Base-by-base conservation (phyloP, 345 rosid species). In the Combretum micranthum region DNA sequence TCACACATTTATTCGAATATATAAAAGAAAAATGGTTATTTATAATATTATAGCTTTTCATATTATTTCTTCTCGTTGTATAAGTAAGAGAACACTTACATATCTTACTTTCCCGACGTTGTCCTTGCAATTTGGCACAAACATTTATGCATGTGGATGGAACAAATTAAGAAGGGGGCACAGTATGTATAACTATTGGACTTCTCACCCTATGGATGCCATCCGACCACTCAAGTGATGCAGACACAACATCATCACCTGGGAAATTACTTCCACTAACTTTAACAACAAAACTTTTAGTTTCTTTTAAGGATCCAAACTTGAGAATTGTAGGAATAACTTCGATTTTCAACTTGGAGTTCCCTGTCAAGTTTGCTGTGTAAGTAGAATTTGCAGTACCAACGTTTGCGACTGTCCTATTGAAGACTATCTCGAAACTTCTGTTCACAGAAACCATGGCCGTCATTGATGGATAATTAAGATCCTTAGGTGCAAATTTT, bases 401-500 rank as follows among this genome's bases (percentile, higher is more conserved):
- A 4, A 82, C 90, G 48, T 87, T 87, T 39, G 81, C 80, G 19
- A 84, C 88, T 22, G 79, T 82, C 64, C 86, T 69, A 21, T 14
- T 48, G 54, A 87, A 76, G 12, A 12, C 42, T 22, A 76, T 13
- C 1, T 44, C 59, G 62, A 80, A 73, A 78, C 11, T 20, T 39
- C 39, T 20, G 6, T 0, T 21, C 8, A 21, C 10, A 2, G 67
- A 10, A 26, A 75, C 68, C 47, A 14, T 14, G 43, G 72, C 68
- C 25, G 75, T 42, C 56, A 82, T 50, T 7, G 85, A 65, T 17
- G 89, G 87, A 57, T 84, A 82, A 52, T 84, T 84, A 16, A 87
- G 63, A 71, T 78, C 80, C 0, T 32, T 32, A 32, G 71, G 56
- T 4, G 72, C 51, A 6, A 25, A 53, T 25, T 64, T 59, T 1